Evolutionary conservation across 495 filamentous ascomycete species (phyloP).

Genomic region (Penicillium turbatum): DNA sequence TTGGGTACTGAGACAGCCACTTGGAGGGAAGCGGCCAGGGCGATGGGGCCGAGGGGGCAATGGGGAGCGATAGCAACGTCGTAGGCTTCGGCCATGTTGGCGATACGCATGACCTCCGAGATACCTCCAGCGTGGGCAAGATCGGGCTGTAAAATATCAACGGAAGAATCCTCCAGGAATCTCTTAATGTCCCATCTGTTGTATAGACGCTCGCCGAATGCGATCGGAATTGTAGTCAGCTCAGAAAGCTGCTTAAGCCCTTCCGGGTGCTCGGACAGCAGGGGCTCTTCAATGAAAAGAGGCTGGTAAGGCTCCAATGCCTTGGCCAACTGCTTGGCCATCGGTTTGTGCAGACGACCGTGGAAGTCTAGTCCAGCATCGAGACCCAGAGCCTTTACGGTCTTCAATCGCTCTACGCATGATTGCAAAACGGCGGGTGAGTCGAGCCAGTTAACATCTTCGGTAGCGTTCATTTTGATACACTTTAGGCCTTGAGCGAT

Average conservation of each 20-base stretch:
- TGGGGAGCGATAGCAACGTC: slow-evolving; percentile 77
- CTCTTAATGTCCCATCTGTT: slow-evolving; percentile 71
- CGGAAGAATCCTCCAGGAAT: slow-evolving; percentile 63
- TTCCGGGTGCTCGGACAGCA: slow-evolving; percentile 68
- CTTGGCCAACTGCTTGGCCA: slow-evolving; percentile 77
- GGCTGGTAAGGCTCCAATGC: slow-evolving; percentile 66
- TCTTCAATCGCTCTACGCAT: slow-evolving; percentile 64
- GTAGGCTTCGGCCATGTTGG: slow-evolving; percentile 70
- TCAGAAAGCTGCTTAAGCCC: slow-evolving; percentile 64
- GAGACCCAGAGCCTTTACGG: slow-evolving; percentile 67
- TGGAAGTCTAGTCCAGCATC: slow-evolving; percentile 78
- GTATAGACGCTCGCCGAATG: slow-evolving; percentile 73
- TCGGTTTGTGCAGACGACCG: slow-evolving; percentile 72
- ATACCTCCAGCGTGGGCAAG: slow-evolving; percentile 76
- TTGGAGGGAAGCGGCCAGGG: slow-evolving; percentile 69
- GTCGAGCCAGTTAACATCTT: slow-evolving; percentile 77
- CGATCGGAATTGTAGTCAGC: slow-evolving; percentile 63
- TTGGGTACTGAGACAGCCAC: slow-evolving; percentile 64
- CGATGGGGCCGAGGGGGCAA: slow-evolving; percentile 74
- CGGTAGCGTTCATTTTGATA: slow-evolving; percentile 83
- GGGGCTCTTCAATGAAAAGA: slow-evolving; percentile 76
- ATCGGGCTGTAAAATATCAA: slow-evolving; percentile 77
- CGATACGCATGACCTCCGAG: slow-evolving; percentile 66
- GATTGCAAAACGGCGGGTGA: slow-evolving; percentile 59
- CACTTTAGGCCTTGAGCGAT: slow-evolving; percentile 68